Percentiles rank a stretch among this genome's conserved stretches.
Conservation (phyloP, 2,329 filamentous ascomycete species). For the Phoma sp. region DNA sequence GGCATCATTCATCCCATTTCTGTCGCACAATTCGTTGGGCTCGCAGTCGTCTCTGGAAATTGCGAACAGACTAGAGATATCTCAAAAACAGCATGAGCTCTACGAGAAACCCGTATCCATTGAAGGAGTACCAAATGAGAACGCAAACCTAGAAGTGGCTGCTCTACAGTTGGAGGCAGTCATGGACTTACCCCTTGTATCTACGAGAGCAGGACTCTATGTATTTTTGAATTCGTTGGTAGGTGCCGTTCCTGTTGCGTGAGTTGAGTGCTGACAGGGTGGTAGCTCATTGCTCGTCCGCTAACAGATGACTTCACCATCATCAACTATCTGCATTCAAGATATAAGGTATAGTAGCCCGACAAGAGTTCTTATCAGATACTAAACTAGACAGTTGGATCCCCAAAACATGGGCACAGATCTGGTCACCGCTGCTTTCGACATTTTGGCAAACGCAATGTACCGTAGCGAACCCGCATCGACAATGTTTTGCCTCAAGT, state of each 20-base stretch:
- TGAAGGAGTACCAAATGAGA: conserved; percentile 49
- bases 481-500: conserved; percentile 75
- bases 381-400: conserved; percentile 65
- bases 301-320: conserved; percentile 81
- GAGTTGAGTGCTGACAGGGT: conserved; percentile 39
- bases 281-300: conserved; percentile 79
- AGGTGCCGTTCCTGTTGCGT: conserved; percentile 37
- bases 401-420: conserved; percentile 79
- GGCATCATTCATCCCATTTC: conserved; percentile 43
- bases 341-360: conserved; percentile 70
- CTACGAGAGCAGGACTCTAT: conserved; percentile 82
- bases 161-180: conserved; percentile 61
- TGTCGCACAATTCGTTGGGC: conserved; percentile 61
- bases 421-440: conserved; percentile 85
- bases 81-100: conserved; percentile 50
- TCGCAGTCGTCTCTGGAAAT: conserved; percentile 60
- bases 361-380: conserved; percentile 15
- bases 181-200: conserved; percentile 71
- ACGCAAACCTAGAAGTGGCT: conserved; percentile 49
- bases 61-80: conserved; percentile 48
- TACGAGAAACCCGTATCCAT: conserved; percentile 52
- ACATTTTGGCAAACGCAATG: conserved; percentile 85
- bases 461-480: conserved; percentile 69
- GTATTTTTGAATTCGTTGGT: conserved; percentile 84
- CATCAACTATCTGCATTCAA: conserved; percentile 80